These are phyloP conservation scores for Cadophora luteo-olivacea DNA, from an alignment of 2,329 filamentous ascomycete species.

Conservation along the genomic window DNA sequence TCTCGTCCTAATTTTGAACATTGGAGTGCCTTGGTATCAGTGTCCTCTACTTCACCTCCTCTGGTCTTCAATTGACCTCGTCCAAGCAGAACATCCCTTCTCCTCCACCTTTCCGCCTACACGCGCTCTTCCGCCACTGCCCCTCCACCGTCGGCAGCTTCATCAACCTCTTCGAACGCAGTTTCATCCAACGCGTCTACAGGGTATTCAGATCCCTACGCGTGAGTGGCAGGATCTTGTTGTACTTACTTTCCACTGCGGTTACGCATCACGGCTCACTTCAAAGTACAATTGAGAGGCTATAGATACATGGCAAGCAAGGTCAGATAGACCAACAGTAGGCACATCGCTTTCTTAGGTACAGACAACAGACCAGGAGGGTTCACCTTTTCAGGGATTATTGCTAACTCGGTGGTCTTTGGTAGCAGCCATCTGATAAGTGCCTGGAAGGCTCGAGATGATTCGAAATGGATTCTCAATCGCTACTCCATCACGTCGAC, in stretches of 20 bases:
- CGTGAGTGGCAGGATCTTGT: too few relatives aligned
- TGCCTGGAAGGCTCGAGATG: conserved; percentile 3
- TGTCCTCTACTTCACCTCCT: background rate
- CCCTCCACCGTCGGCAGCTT: background rate
- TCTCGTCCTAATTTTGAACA: background rate
- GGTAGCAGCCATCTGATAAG: background rate
- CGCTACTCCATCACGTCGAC: background rate
- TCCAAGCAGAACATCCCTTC: background rate
- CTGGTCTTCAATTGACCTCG: background rate
- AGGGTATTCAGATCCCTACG: background rate
- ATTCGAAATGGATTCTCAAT: conserved; percentile 9
- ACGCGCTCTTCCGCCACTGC: background rate
- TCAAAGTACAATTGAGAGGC: background rate
- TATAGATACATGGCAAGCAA: background rate
- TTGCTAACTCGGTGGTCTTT: background rate
- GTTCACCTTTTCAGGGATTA: background rate
- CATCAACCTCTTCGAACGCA: background rate
- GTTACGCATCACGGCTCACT: background rate
- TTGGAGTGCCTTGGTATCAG: background rate
- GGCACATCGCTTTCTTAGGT: too few relatives aligned
- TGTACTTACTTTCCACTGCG: background rate
- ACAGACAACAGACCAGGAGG: background rate
- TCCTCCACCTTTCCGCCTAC: background rate
- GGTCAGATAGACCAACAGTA: background rate
- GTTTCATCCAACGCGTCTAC: background rate